These are phyloP conservation scores for Nicotiana tabacum DNA, from an alignment of 257 asterid species.

Conservation along the genomic window DNA sequence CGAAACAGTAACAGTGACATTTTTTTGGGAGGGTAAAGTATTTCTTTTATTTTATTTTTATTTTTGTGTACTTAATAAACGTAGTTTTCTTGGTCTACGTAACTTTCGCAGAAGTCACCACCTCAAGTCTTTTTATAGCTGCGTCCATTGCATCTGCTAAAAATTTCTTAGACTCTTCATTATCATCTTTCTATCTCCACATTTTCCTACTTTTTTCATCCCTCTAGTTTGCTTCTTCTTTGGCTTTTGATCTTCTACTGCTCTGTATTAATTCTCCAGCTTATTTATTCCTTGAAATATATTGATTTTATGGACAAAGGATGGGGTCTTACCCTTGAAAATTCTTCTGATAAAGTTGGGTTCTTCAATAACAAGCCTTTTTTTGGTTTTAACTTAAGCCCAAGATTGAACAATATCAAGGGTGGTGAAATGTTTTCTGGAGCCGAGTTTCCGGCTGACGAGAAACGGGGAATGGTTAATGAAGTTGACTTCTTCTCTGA, in stretches of 20 bases:
- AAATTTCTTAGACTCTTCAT: conserved; percentile 51
- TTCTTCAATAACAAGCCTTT: conserved; percentile 46
- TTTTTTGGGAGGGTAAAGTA: not conserved
- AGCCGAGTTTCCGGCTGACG: conserved; percentile 18
- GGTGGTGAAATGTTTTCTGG: conserved; percentile 14
- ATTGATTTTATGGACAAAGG: conserved; percentile 70
- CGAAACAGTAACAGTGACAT: not conserved
- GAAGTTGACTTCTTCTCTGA: conserved; percentile 89
- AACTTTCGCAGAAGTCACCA: conserved; percentile 10
- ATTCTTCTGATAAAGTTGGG: conserved; percentile 33
- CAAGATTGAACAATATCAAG: conserved; percentile 31
- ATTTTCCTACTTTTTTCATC: not conserved
- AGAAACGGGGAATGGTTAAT: conserved; percentile 28
- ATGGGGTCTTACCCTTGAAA: conserved; percentile 74
- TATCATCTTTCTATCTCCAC: not conserved
- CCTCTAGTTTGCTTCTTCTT: not conserved
- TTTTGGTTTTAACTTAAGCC: conserved; percentile 56
- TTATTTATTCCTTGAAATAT: not conserved
- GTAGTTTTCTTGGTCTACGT: conserved; percentile 26
- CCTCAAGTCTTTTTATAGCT: conserved; percentile 41
- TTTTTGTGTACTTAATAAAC: not conserved
- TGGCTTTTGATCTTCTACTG: not conserved
- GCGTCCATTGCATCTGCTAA: conserved; percentile 26
- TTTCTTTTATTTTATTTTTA: not conserved
- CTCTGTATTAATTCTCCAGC: not conserved